Evolutionary conservation across 192 early-diverging fungal species (phyloP).

Genomic region (Umbelopsis vinacea): DNA sequence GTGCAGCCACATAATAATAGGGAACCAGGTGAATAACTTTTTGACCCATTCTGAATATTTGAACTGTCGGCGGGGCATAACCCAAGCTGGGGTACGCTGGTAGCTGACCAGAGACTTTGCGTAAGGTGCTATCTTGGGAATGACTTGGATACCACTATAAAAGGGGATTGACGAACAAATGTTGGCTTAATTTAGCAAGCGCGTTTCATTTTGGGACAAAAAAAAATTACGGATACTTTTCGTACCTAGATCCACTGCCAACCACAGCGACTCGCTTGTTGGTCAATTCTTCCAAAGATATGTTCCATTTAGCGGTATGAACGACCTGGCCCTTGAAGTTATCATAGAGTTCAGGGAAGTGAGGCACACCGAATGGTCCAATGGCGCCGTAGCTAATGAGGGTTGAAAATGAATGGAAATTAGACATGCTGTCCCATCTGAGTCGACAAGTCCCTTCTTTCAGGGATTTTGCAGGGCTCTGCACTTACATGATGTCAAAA

Average conservation of each 20-base stretch:
- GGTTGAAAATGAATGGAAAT: neutral
- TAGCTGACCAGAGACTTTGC: conserved; percentile 47
- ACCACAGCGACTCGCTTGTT: conserved; percentile 51
- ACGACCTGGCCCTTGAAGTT: conserved; percentile 54
- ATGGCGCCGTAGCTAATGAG: conserved; percentile 45
- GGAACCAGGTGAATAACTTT: conserved; percentile 46
- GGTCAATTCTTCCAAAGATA: conserved; percentile 43
- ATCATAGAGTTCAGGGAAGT: conserved; percentile 52
- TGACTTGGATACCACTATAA: conserved; percentile 50
- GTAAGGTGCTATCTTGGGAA: conserved; percentile 49
- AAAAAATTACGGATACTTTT: neutral
- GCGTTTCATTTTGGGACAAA: neutral
- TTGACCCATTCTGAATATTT: conserved; percentile 40
- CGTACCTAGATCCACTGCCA: conserved; percentile 55
- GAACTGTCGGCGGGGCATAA: conserved; percentile 41
- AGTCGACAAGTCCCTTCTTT: too few relatives aligned
- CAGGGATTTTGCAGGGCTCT: too few relatives aligned
- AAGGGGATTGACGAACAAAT: neutral
- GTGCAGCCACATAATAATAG: conserved; percentile 41
- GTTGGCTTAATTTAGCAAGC: neutral
- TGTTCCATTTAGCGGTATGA: conserved; percentile 61
- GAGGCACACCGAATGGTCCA: conserved; percentile 53
- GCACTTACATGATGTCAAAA: conserved; percentile 35
- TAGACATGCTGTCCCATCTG: too few relatives aligned
- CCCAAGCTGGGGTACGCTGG: conserved; percentile 56